A percentile compares a stretch with the other conserved stretches of the same genome.
Conservation (phyloP, 257 asterid genomes). For the Leptodermis oblonga region DNA sequence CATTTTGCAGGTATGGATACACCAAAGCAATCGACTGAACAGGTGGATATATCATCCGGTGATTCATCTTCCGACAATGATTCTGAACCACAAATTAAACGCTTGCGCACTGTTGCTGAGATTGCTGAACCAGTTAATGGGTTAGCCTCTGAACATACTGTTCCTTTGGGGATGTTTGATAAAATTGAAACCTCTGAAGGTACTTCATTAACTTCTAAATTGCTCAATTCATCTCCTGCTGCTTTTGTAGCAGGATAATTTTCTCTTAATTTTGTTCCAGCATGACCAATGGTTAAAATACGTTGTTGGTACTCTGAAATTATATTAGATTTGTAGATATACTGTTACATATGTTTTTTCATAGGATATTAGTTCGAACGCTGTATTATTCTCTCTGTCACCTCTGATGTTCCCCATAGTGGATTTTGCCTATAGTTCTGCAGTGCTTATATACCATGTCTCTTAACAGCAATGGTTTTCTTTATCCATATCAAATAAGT, state of each 20-base stretch:
- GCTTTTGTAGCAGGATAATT: background rate
- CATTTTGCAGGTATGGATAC: constrained; percentile 25
- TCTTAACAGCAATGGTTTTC: background rate
- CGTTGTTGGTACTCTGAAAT: background rate
- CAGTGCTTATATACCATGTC: background rate
- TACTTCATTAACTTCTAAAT: constrained; percentile 13
- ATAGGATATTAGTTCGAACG: background rate
- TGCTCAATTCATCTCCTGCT: background rate
- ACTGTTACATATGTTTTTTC: background rate
- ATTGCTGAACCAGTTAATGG: constrained; percentile 26
- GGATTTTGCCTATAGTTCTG: background rate
- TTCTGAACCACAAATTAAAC: constrained; percentile 16
- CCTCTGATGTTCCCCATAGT: background rate
- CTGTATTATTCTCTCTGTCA: background rate
- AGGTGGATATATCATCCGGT: constrained; percentile 54
- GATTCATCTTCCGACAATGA: constrained; percentile 53
- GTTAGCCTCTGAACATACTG: constrained; percentile 43
- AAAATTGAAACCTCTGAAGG: constrained; percentile 36
- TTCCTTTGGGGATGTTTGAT: background rate
- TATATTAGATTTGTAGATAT: background rate
- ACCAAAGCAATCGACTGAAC: constrained; percentile 34
- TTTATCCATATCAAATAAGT: background rate
- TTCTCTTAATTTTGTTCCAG: background rate
- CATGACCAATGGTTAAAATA: background rate
- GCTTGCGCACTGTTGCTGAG: constrained; percentile 1